Percentiles rank a stretch among this genome's conserved stretches.
Evolutionary conservation across 192 early-diverging fungal species (phyloP).

Genomic region (Coemansia sp.): DNA sequence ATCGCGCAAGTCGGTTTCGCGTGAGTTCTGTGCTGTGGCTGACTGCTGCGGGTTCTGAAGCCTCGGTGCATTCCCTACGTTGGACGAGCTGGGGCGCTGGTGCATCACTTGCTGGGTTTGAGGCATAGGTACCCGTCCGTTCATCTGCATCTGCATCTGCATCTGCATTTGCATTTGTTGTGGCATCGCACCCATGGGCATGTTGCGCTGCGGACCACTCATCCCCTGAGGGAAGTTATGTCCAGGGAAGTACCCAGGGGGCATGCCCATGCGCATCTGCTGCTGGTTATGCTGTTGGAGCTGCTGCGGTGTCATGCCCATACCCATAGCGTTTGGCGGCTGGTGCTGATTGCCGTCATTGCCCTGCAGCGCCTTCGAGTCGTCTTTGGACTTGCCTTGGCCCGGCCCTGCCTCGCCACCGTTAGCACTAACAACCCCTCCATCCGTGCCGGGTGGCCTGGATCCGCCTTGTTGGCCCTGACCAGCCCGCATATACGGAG

Average conservation of each 20-base stretch:
- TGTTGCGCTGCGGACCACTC: constrained; percentile 41
- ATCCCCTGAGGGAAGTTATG: constrained; percentile 27
- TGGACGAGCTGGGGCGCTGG: constrained; percentile 18
- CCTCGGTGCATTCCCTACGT: constrained; percentile 9
- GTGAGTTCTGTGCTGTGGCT: constrained; percentile 1
- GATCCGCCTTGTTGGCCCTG: constrained; percentile 9
- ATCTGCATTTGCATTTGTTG: constrained; percentile 45
- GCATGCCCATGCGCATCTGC: constrained; percentile 50
- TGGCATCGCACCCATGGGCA: constrained; percentile 39
- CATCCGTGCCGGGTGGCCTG: constrained; percentile 4
- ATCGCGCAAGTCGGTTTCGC: constrained; percentile 26
- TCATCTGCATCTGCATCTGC: constrained; percentile 52
- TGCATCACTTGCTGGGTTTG: constrained; percentile 26
- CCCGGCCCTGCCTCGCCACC: constrained; percentile 7
- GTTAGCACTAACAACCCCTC: not conserved
- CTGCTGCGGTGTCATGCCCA: constrained; percentile 33
- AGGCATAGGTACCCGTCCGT: constrained; percentile 31
- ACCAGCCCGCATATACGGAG: constrained; percentile 31
- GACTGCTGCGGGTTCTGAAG: constrained; percentile 2
- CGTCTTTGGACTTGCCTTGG: constrained; percentile 18
- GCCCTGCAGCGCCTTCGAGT: not conserved
- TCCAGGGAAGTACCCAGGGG: constrained; percentile 31
- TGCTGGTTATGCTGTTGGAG: constrained; percentile 34
- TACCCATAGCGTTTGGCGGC: constrained; percentile 16
- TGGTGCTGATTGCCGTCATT: constrained; percentile 15